A percentile compares a stretch with the other conserved stretches of the same genome.
Conservation (phyloP, 129 eudicot species). For the Erigeron canadensis region DNA sequence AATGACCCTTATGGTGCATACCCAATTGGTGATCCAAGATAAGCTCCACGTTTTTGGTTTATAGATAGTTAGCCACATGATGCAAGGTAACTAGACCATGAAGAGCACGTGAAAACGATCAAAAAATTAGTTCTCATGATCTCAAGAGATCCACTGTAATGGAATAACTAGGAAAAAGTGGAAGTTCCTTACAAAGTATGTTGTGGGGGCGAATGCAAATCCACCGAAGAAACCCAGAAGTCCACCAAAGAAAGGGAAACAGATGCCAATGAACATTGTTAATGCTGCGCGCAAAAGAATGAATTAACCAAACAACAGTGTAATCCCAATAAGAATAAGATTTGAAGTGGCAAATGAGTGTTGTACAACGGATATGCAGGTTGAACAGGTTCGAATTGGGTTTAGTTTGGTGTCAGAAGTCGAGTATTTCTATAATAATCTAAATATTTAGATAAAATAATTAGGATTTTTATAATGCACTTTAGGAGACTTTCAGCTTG, state of each 20-base stretch:
- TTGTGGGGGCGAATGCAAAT: constrained; percentile 59
- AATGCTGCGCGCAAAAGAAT: constrained; percentile 39
- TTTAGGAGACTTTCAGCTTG: not conserved
- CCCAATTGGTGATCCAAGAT: constrained; percentile 85
- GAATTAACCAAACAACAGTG: not conserved
- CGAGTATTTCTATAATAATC: not conserved
- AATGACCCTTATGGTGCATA: constrained; percentile 20
- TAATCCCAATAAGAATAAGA: not conserved
- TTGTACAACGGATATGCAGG: not conserved
- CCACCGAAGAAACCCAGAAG: constrained; percentile 67
- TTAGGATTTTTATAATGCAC: not conserved
- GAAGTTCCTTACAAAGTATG: constrained; percentile 47
- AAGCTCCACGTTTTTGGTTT: constrained; percentile 68
- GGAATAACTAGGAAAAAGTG: not conserved
- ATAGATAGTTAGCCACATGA: constrained; percentile 72
- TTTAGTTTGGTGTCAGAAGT: not conserved
- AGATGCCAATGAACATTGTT: constrained; percentile 60
- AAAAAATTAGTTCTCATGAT: not conserved
- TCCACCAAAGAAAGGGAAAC: constrained; percentile 61
- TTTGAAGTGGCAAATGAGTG: not conserved
- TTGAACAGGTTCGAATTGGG: not conserved
- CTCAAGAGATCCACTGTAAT: not conserved
- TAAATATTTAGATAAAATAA: not conserved
- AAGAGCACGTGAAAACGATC: constrained; percentile 2
- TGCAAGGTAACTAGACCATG: constrained; percentile 69